These are phyloP conservation scores for Rhizopogon vinicolor DNA, from an alignment of 768 basidiomycete genomes.

Conservation along the genomic window DNA sequence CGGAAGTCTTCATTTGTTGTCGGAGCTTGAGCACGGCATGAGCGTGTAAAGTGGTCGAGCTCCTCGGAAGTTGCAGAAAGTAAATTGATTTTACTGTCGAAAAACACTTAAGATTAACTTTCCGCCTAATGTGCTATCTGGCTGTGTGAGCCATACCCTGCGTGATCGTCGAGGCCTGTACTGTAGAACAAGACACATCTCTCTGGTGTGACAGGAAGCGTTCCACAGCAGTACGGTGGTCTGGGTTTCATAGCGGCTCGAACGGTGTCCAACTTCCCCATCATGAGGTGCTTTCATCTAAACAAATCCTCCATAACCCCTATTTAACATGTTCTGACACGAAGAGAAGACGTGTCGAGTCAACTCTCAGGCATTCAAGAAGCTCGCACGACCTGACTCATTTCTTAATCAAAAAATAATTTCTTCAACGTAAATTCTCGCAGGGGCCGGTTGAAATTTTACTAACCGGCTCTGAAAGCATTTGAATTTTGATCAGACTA, in stretches of 20 bases:
- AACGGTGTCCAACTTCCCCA: constrained; percentile 1
- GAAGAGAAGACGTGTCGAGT: not conserved
- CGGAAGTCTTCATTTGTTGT: not conserved
- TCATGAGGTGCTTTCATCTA: not conserved
- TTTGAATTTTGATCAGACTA: too few relatives aligned
- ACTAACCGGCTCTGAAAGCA: too few relatives aligned
- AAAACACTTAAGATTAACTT: not conserved
- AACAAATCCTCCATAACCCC: not conserved
- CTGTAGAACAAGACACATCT: not conserved
- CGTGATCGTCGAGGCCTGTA: not conserved
- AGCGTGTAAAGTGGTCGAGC: not conserved
- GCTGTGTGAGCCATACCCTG: not conserved
- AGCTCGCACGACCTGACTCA: not conserved
- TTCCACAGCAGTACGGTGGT: constrained; percentile 1
- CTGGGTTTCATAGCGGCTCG: not conserved
- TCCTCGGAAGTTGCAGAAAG: not conserved
- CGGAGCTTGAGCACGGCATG: not conserved
- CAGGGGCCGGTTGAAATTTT: not conserved
- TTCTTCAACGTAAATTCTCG: not conserved
- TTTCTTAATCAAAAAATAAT: not conserved
- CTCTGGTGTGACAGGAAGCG: not conserved
- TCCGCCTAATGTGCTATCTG: not conserved
- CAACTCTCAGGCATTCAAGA: not conserved
- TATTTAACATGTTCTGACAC: not conserved
- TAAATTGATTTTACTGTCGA: not conserved